Percentiles rank a stretch among this genome's conserved stretches.
Conservation (phyloP, 495 filamentous ascomycete genomes). For the Lindgomyces ingoldianus region DNA sequence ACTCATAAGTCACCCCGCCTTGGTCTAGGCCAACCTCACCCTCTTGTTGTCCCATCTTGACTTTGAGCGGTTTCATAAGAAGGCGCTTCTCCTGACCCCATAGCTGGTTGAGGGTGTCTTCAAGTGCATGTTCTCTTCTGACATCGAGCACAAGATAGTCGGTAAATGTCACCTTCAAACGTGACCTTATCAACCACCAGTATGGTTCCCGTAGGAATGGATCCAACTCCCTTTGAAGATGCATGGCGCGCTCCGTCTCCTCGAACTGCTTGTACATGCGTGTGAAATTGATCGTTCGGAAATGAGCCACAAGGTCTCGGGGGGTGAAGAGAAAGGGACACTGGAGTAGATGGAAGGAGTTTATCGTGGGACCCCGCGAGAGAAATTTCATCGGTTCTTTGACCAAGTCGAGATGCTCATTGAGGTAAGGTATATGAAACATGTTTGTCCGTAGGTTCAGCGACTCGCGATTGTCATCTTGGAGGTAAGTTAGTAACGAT, state of each 20-base stretch:
- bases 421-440: constrained; percentile 74
- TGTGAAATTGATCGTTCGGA: constrained; percentile 83
- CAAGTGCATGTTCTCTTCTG: constrained; percentile 66
- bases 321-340: constrained; percentile 80
- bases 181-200: constrained; percentile 21
- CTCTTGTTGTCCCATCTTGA: constrained; percentile 74
- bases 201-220: constrained; percentile 50
- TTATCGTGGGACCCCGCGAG: constrained; percentile 56
- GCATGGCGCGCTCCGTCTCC: constrained; percentile 62
- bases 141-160: constrained; percentile 79
- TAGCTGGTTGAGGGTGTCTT: constrained; percentile 82
- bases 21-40: constrained; percentile 91
- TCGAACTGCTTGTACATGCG: constrained; percentile 78
- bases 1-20: constrained; percentile 93
- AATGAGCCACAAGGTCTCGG: constrained; percentile 73
- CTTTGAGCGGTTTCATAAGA: constrained; percentile 80
- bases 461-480: constrained; percentile 61
- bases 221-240: constrained; percentile 49
- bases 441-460: constrained; percentile 65
- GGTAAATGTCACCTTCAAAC: constrained; percentile 63
- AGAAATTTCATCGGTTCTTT: constrained; percentile 77
- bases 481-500: constrained; percentile 9
- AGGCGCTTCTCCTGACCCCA: constrained; percentile 83
- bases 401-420: constrained; percentile 73
- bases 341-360: constrained; percentile 73